Percentiles rank a stretch among this genome's conserved stretches.
phyloP scores from a whole-genome alignment of 495 filamentous ascomycete species.

The Penicillium cinerascens region DNA sequence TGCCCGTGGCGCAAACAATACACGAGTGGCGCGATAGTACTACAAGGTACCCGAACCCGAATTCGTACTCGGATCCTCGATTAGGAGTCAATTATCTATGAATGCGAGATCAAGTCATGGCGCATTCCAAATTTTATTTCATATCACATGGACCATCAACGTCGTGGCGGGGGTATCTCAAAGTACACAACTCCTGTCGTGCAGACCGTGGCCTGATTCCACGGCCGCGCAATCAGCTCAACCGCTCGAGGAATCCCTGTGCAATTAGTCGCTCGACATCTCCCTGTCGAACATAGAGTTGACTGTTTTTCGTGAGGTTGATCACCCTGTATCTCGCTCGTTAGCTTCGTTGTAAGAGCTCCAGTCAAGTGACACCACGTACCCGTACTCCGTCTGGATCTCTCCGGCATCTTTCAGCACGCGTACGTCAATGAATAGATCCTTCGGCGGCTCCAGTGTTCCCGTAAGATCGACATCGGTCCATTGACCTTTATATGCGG shows the following conservation, averaged over 20 bases:
- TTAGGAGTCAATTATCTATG: neutral
- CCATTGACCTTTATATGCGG: conserved; percentile 98
- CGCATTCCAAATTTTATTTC: neutral
- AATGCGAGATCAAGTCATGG: neutral
- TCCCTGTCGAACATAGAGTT: conserved; percentile 94
- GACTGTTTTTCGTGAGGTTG: conserved; percentile 95
- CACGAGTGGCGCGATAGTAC: neutral
- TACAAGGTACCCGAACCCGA: neutral
- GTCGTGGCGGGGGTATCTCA: conserved; percentile 17
- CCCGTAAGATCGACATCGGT: conserved; percentile 97
- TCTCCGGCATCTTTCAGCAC: conserved; percentile 97
- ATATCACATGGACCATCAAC: neutral
- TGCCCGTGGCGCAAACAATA: neutral
- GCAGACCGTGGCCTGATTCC: neutral
- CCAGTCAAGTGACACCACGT: conserved; percentile 29
- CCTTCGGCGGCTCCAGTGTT: conserved; percentile 86
- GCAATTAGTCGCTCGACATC: conserved; percentile 94
- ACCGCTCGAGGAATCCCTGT: conserved; percentile 93
- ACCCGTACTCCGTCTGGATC: conserved; percentile 99
- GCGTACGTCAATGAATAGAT: conserved; percentile 96
- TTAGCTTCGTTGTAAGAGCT: conserved; percentile 4
- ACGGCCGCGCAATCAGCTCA: conserved; percentile 56
- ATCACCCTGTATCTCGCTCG: conserved; percentile 62
- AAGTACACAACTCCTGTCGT: conserved; percentile 5
- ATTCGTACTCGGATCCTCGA: neutral